Evolutionary conservation across 257 asterid species (phyloP).

Genomic region (Forsythia viridissima): DNA sequence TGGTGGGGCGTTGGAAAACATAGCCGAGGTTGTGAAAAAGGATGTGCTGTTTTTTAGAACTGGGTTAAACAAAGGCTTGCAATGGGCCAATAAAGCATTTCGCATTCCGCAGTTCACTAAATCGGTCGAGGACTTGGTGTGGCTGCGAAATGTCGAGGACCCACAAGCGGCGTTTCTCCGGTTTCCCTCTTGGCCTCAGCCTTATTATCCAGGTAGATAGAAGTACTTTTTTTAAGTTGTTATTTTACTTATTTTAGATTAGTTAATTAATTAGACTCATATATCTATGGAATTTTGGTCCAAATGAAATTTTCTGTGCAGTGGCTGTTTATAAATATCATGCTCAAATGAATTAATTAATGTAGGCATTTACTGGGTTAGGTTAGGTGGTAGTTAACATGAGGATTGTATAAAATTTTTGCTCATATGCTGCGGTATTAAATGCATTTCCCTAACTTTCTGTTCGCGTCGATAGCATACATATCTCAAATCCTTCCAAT

Average conservation of each 20-base stretch:
- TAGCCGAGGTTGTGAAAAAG: constrained; percentile 60
- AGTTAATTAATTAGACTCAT: neutral
- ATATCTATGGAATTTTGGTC: neutral
- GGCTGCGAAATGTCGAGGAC: constrained; percentile 81
- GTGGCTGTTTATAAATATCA: neutral
- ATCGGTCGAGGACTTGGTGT: constrained; percentile 67
- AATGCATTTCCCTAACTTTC: neutral
- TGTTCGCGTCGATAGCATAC: neutral
- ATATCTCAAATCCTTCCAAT: neutral
- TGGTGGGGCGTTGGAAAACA: constrained; percentile 51
- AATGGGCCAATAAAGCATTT: constrained; percentile 70
- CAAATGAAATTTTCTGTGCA: neutral
- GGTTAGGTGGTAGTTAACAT: too few species aligned
- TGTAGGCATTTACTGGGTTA: neutral
- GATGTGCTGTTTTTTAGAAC: constrained; percentile 52
- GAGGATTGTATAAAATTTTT: constrained; percentile 1
- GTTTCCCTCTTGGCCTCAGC: constrained; percentile 76
- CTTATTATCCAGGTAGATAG: constrained; percentile 65
- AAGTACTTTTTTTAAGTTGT: neutral
- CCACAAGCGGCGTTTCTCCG: constrained; percentile 33
- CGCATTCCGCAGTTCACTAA: constrained; percentile 57
- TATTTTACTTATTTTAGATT: neutral
- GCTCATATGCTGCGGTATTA: neutral
- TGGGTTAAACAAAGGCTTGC: constrained; percentile 60
- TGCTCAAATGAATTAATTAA: neutral